Conservation (phyloP, 805 yeast species). For the Schizosaccharomyces lindneri region DNA sequence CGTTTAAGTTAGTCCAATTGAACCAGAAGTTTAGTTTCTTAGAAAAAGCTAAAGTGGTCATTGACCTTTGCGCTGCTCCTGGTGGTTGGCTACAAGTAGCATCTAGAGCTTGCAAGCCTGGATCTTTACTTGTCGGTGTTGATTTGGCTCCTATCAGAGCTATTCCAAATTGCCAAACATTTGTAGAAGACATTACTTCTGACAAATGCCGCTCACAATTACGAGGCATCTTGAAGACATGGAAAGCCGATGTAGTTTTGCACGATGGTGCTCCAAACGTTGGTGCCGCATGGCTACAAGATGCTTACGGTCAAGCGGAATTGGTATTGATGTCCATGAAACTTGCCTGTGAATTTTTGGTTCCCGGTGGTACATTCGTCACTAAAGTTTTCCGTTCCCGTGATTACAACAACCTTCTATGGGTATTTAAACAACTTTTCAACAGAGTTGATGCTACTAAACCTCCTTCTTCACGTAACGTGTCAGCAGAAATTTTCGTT, state of each 20-base stretch:
- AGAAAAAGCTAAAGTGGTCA: slow-evolving; percentile 83
- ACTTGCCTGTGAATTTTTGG: slow-evolving; percentile 77
- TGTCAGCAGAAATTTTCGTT: slow-evolving; percentile 95
- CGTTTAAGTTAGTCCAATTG: slow-evolving; percentile 81
- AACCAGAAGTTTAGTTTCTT: slow-evolving; percentile 88
- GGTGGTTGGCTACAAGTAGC: slow-evolving; percentile 98
- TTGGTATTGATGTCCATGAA: slow-evolving; percentile 80
- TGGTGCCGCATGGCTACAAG: slow-evolving; percentile 99
- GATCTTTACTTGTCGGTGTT: slow-evolving; percentile 90
- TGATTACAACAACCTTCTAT: slow-evolving; percentile 86
- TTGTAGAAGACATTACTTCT: slow-evolving; percentile 91
- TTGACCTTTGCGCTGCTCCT: slow-evolving; percentile 96
- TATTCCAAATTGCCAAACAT: slow-evolving; percentile 81
- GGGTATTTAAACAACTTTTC: slow-evolving; percentile 92
- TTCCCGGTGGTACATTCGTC: slow-evolving; percentile 81
- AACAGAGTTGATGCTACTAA: slow-evolving; percentile 96
- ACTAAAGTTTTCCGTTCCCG: slow-evolving; percentile 96
- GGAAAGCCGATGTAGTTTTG: slow-evolving; percentile 84
- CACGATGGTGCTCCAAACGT: slow-evolving; percentile 99
- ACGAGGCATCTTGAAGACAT: slow-evolving; percentile 88
- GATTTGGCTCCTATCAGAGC: slow-evolving; percentile 94
- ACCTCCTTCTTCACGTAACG: slow-evolving; percentile 97
- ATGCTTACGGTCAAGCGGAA: slow-evolving; percentile 95
- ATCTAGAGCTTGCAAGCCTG: slow-evolving; percentile 70
- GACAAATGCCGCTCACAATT: slow-evolving; percentile 89